These are phyloP conservation scores for Cladosporium sp. DNA, from an alignment of 2,329 filamentous ascomycete species.

Conservation along the genomic window DNA sequence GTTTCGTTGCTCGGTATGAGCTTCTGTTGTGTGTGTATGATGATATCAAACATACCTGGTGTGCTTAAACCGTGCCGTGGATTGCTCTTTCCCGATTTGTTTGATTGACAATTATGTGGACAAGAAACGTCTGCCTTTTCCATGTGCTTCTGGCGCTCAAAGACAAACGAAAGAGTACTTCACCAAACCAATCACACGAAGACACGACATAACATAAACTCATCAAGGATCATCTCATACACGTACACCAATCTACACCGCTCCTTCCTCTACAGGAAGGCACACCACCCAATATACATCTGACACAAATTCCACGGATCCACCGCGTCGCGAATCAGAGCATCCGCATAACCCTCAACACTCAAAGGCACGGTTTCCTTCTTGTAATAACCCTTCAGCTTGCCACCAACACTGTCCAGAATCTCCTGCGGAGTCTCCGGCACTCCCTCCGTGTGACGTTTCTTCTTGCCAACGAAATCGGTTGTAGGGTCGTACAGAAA, in stretches of 20 bases:
- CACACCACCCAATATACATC: slow-evolving; percentile 98
- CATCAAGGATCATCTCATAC: background rate
- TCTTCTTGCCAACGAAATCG: slow-evolving; percentile 77
- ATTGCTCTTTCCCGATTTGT: background rate
- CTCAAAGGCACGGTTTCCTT: slow-evolving; percentile 90
- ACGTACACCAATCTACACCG: background rate
- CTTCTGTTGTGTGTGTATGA: background rate
- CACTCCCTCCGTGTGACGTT: slow-evolving; percentile 54
- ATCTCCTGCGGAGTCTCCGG: slow-evolving; percentile 75
- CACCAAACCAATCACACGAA: too few species aligned
- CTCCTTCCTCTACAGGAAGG: slow-evolving; percentile 58
- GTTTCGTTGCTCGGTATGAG: background rate
- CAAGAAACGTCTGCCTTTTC: too few species aligned
- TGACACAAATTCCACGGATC: slow-evolving; percentile 75
- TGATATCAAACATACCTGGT: background rate
- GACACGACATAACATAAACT: too few species aligned
- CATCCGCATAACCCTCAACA: slow-evolving; percentile 96
- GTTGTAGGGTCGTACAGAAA: slow-evolving; percentile 97
- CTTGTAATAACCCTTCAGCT: slow-evolving; percentile 79
- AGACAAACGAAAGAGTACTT: too few species aligned
- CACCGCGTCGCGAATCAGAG: slow-evolving; percentile 83
- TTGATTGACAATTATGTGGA: too few species aligned
- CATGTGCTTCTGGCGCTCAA: too few species aligned
- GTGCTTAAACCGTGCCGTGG: background rate
- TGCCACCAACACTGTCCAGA: slow-evolving; percentile 82